Evolutionary conservation across 176 grass and related monocot species (phyloP), one percentile per base, ranked within the genome.

Genomic region (Triticum timopheevii): DNA sequence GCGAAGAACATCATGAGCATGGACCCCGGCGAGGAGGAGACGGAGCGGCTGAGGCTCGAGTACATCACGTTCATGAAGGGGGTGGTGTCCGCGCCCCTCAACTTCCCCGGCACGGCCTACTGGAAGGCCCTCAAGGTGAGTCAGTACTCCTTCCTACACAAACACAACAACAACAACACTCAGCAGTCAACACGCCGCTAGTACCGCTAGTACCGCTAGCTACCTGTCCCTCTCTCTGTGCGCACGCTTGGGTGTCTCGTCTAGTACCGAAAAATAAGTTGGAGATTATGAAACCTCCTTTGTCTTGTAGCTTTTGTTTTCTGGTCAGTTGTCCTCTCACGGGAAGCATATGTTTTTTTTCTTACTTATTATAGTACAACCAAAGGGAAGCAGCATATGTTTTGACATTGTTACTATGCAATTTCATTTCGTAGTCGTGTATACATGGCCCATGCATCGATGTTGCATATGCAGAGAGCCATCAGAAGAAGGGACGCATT

Each of bases 11-110:
- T 98, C 86, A 92, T 98, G 88, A 98, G 92, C 86, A 96, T 98
- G 92, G 88, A 94, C 86, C 93, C 90, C 2, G 87, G 87, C 30
- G 88, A 94, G 56, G 86, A 86, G 17, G 94, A 98, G 86, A 94
- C 96, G 47, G 93, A 98, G 88, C 88, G 67, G 79, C 89, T 98
- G 90, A 61, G 96, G 66, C 72, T 31, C 38, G 93, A 96, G 87
- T 96, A 96, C 89, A 94, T 96, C 90, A 94, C 97, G 56, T 94
- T 98, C 97, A 98, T 98, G 97, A 98, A 96, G 75, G 97, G 97
- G 8, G 90, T 98, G 3, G 90, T 98, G 8, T 96, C 97, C 34
- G 84, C 92, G 71, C 97, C 97, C 30, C 88, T 98, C 20, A 98
- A 98, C 83, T 93, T 98, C 65, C 97, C 97, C 10, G 97, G 97